Conservation (phyloP, 768 basidiomycete genomes). For the Tulasnella sp. region DNA sequence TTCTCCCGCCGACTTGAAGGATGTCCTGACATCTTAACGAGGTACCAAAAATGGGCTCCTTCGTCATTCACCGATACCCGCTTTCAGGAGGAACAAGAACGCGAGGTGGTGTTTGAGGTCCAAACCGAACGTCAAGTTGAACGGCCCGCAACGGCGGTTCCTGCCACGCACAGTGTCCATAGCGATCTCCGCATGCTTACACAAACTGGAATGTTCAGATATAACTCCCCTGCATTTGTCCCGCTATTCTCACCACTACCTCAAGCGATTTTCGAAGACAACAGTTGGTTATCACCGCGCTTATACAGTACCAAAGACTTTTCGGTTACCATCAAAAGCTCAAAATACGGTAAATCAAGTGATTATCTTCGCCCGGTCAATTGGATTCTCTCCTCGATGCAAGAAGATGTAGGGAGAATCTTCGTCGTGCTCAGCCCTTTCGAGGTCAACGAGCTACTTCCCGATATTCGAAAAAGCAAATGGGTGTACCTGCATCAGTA, state of each 20-base stretch:
- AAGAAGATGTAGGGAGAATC: slow-evolving; percentile 15
- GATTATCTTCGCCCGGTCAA: slow-evolving; percentile 31
- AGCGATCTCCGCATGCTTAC: no score
- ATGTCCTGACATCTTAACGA: not conserved
- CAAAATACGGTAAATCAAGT: not conserved
- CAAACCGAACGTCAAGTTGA: not conserved
- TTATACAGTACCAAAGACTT: not conserved
- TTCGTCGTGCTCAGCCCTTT: slow-evolving; percentile 32
- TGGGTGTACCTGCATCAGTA: not conserved
- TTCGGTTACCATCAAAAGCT: not conserved
- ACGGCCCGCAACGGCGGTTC: not conserved
- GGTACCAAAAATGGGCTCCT: not conserved
- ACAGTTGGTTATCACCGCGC: no score
- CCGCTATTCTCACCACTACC: no score
- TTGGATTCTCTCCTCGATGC: slow-evolving; percentile 30
- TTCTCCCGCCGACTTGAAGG: not conserved
- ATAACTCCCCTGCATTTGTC: no score
- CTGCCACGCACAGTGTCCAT: not conserved
- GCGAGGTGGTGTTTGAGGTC: slow-evolving; percentile 2
- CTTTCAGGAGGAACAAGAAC: slow-evolving; percentile 6
- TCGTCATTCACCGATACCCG: not conserved
- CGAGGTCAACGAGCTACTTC: slow-evolving; percentile 31
- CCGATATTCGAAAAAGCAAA: slow-evolving; percentile 27
- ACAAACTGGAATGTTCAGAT: no score
- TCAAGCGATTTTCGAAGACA: no score